Evolutionary conservation across 257 asterid species (phyloP), one percentile per base, ranked within the genome.

Genomic region (Euphrasia confusa): DNA sequence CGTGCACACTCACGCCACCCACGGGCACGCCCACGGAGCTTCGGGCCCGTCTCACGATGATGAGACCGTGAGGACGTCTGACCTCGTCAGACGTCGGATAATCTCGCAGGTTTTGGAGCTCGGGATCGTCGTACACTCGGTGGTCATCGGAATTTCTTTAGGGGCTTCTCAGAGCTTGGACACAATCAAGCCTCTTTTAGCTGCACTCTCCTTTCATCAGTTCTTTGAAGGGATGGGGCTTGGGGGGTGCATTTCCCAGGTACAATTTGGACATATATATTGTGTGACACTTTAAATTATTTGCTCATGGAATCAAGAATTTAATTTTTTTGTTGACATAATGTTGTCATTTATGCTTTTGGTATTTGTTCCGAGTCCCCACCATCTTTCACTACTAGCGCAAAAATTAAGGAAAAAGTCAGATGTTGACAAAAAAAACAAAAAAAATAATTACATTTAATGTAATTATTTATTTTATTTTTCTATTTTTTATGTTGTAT

Each of bases 141-240:
- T 84, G 24, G 74, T 81, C 67, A 84, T 84, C 5, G 92, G 92
- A 37, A 69, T 81, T 17, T 77, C 88, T 12, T 56, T 84, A 2
- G 92, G 92, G 47, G 78, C 88, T 12, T 79, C 92, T 1, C 21
- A 49, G 58, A 79, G 69, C 68, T 61, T 72, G 2, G 60, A 65
- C 10, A 77, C 84, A 0, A 69, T 84, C 60, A 84, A 74, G 54
- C 82, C 88, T 44, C 74, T 84, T 45, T 3, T 84, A 18, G 72
- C 71, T 58, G 92, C 92, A 28, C 68, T 84, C 47, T 77, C 82
- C 18, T 81, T 79, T 55, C 92, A 84, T 71, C 92, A 84, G 49
- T 74, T 84, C 70, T 84, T 81, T 61, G 92, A 81, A 17, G 92
- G 92, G 0, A 79, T 84, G 77, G 92, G 88, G 5, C 88, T 84